Evolutionary conservation across 495 filamentous ascomycete genomes (phyloP).

Genomic region (Lineolata rhizophorae): DNA sequence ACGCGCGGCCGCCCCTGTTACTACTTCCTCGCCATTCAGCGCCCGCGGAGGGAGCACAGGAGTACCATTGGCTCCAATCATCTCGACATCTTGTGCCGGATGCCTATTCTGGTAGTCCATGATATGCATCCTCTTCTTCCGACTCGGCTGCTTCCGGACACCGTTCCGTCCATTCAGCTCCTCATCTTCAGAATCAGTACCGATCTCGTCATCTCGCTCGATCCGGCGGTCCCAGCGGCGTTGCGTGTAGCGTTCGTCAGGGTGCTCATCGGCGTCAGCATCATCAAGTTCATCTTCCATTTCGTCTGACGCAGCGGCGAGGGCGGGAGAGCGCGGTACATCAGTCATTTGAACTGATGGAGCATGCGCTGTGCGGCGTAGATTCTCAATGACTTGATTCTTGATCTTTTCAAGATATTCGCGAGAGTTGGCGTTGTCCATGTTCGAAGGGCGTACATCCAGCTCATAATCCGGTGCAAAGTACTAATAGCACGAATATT

Average conservation of each 20-base stretch:
- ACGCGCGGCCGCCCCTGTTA: too few relatives aligned
- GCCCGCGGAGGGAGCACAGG: too few relatives aligned
- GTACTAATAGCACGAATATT: slow-evolving; percentile 39
- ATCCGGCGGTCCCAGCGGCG: slow-evolving; percentile 64
- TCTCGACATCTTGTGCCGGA: slow-evolving; percentile 17
- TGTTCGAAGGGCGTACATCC: slow-evolving; percentile 86
- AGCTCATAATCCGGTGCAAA: slow-evolving; percentile 94
- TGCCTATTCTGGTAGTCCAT: slow-evolving; percentile 45
- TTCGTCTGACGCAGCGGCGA: slow-evolving; percentile 46
- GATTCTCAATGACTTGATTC: slow-evolving; percentile 73
- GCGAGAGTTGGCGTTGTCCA: slow-evolving; percentile 92
- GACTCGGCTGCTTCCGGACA: slow-evolving; percentile 36
- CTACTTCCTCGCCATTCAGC: too few relatives aligned
- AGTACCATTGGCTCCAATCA: too few relatives aligned
- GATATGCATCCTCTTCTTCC: slow-evolving; percentile 36
- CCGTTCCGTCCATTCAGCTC: slow-evolving; percentile 58
- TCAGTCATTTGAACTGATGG: slow-evolving; percentile 92
- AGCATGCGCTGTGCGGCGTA: slow-evolving; percentile 66
- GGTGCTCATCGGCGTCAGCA: slow-evolving; percentile 72
- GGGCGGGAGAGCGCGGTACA: slow-evolving; percentile 53
- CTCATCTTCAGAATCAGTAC: slow-evolving; percentile 68
- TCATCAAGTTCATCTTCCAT: slow-evolving; percentile 78
- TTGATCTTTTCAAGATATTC: slow-evolving; percentile 97
- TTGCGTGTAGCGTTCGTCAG: slow-evolving; percentile 64
- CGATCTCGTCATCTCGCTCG: slow-evolving; percentile 11